Percentiles rank a stretch among this genome's conserved stretches.
These are phyloP conservation scores for Didymella segeticola DNA, from an alignment of 2,329 filamentous ascomycete genomes.

Conservation along the genomic window DNA sequence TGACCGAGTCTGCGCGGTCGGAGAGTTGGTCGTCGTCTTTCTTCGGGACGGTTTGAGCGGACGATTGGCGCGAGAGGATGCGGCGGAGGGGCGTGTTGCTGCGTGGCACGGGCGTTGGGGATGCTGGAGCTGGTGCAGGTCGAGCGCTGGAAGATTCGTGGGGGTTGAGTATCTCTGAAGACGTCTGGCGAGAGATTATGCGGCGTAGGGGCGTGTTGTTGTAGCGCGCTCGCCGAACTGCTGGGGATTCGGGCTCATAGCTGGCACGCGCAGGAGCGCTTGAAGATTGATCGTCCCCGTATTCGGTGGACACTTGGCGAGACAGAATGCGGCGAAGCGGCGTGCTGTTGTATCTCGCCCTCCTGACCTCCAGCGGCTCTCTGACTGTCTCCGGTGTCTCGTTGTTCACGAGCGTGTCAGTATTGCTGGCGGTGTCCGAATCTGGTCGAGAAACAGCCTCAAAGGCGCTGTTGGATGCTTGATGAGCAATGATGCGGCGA, in stretches of 20 bases:
- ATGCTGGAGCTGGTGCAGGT: not conserved
- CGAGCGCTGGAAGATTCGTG: not conserved
- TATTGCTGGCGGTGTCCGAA: not conserved
- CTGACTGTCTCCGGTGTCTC: not conserved
- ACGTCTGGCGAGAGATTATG: not conserved
- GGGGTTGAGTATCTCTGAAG: not conserved
- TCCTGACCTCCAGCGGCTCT: not conserved
- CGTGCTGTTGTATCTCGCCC: constrained; percentile 1
- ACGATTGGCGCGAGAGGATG: constrained; percentile 4
- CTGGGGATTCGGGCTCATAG: not conserved
- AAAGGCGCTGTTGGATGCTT: not conserved
- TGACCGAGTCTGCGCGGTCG: constrained; percentile 9
- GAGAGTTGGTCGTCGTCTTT: not conserved
- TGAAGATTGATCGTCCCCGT: rapidly evolving
- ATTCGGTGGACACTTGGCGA: not conserved
- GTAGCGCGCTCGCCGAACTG: not conserved
- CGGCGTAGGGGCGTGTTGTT: constrained; percentile 13
- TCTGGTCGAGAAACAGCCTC: not conserved
- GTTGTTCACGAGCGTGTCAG: constrained; percentile 1
- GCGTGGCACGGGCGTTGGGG: not conserved
- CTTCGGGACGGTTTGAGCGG: not conserved
- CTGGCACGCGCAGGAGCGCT: too few species aligned
- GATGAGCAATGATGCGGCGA: constrained; percentile 5
- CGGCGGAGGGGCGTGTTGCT: constrained; percentile 13
- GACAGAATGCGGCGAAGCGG: constrained; percentile 6